Evolutionary conservation across 2,329 filamentous ascomycete genomes (phyloP).

Genomic region (Trichophyton verrucosum): DNA sequence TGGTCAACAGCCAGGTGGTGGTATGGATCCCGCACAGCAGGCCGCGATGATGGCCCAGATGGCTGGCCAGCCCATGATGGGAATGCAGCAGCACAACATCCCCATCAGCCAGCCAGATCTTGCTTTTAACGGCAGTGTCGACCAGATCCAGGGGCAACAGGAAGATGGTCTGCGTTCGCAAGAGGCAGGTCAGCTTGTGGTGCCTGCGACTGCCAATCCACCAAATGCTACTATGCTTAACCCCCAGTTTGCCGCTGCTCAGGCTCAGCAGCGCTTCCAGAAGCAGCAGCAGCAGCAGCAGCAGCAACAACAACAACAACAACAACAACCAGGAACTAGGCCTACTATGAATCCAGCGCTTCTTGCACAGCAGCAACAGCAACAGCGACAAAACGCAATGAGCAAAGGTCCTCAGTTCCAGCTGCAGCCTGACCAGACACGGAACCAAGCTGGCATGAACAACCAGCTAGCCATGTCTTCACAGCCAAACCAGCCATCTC

Average conservation of each 20-base stretch:
- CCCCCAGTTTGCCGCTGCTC: slow-evolving; percentile 28
- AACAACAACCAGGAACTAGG: slow-evolving; percentile 17
- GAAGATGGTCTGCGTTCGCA: slow-evolving; percentile 49
- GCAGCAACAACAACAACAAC: slow-evolving; percentile 18
- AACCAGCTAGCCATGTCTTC: slow-evolving; percentile 35
- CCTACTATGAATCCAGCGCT: slow-evolving; percentile 29
- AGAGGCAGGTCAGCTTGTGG: slow-evolving; percentile 50
- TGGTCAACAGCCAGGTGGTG: slow-evolving; percentile 13
- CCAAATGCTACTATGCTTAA: slow-evolving; percentile 39
- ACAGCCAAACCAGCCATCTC: slow-evolving; percentile 26
- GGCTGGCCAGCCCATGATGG: background rate
- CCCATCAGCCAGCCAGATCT: slow-evolving; percentile 22
- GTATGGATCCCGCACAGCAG: slow-evolving; percentile 22
- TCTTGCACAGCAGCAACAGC: slow-evolving; percentile 30
- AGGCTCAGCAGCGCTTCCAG: slow-evolving; percentile 25
- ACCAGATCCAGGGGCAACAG: slow-evolving; percentile 48
- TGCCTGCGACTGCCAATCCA: slow-evolving; percentile 41
- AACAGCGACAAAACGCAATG: slow-evolving; percentile 30
- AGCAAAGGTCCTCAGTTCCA: background rate
- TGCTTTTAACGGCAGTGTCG: slow-evolving; percentile 33
- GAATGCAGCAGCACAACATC: slow-evolving; percentile 25
- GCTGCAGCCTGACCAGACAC: slow-evolving; percentile 30
- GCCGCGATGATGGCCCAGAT: slow-evolving; percentile 21
- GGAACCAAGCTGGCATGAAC: slow-evolving; percentile 33
- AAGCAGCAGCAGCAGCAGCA: slow-evolving; percentile 20